phyloP scores from a whole-genome alignment of 1,284 basidiomycete species.

The Mycena sp. region DNA sequence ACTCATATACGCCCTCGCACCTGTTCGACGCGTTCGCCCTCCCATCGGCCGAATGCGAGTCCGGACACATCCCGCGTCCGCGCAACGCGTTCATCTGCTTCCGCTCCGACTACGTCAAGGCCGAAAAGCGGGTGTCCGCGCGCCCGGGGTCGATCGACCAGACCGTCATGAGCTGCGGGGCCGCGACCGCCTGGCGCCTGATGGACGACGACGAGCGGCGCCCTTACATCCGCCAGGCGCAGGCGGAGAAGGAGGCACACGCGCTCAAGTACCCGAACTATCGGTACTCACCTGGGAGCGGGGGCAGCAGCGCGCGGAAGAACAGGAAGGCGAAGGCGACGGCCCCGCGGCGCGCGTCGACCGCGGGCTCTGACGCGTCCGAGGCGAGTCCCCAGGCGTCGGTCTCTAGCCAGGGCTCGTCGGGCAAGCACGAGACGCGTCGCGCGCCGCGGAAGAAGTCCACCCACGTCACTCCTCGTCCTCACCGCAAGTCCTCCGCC shows the following conservation, averaged over 20 bases:
- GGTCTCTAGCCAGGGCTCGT: neutral
- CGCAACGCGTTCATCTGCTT: constrained; percentile 29
- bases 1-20: neutral
- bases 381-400: neutral
- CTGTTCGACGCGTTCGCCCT: neutral
- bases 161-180: constrained; percentile 17
- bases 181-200: constrained; percentile 12
- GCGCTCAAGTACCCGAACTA: constrained; percentile 19
- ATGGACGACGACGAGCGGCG: neutral
- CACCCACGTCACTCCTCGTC: neutral
- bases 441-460: constrained; percentile 1
- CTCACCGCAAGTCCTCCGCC: neutral
- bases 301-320: neutral
- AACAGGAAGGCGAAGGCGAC: neutral
- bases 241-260: constrained; percentile 9
- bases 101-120: constrained; percentile 22
- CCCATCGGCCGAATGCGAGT: neutral
- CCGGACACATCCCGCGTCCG: constrained; percentile 32
- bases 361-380: neutral
- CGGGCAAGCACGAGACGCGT: constrained; percentile 2
- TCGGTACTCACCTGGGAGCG: constrained; percentile 16
- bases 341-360: neutral
- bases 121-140: neutral
- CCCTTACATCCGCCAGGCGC: constrained; percentile 9
- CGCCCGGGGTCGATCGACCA: constrained; percentile 6